Evolutionary conservation across 495 filamentous ascomycete genomes (phyloP).

Genomic region (Neurospora sp.): DNA sequence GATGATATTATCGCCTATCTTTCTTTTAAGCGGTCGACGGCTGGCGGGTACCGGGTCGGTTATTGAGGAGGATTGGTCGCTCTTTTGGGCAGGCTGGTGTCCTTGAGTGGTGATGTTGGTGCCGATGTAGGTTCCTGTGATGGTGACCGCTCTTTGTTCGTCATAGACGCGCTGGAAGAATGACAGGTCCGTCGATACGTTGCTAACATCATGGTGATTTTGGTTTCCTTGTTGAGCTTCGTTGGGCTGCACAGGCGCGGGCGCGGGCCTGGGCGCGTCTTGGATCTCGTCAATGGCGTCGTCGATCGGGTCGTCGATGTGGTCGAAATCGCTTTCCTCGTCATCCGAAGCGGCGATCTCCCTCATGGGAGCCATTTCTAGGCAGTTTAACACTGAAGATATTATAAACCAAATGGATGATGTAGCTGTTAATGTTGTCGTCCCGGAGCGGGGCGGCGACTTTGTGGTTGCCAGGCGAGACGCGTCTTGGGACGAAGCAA

Average conservation of each 20-base stretch:
- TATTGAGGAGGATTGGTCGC: conserved; percentile 6
- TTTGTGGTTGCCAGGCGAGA: neutral
- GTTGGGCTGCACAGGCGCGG: neutral
- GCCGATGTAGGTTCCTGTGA: neutral
- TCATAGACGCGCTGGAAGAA: conserved; percentile 21
- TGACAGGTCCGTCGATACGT: conserved; percentile 18
- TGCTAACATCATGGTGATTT: conserved; percentile 4
- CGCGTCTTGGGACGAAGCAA: neutral
- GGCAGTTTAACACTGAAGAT: neutral
- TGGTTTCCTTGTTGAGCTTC: neutral
- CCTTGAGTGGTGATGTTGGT: neutral
- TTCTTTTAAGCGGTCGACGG: conserved; percentile 1
- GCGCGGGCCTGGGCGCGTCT: neutral
- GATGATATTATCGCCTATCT: neutral
- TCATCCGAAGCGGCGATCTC: conserved; percentile 26
- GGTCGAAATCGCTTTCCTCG: conserved; percentile 16
- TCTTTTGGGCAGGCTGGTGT: neutral
- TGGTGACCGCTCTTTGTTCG: conserved; percentile 2
- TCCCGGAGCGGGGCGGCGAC: neutral
- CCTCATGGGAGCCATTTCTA: conserved; percentile 10
- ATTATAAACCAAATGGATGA: neutral
- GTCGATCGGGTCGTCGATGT: neutral
- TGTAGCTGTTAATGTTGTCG: neutral
- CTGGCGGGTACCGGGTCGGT: conserved; percentile 9
- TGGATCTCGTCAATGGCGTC: neutral